Base-by-base conservation (phyloP, 176 grass and related monocot genomes). In the Carex pumila region DNA sequence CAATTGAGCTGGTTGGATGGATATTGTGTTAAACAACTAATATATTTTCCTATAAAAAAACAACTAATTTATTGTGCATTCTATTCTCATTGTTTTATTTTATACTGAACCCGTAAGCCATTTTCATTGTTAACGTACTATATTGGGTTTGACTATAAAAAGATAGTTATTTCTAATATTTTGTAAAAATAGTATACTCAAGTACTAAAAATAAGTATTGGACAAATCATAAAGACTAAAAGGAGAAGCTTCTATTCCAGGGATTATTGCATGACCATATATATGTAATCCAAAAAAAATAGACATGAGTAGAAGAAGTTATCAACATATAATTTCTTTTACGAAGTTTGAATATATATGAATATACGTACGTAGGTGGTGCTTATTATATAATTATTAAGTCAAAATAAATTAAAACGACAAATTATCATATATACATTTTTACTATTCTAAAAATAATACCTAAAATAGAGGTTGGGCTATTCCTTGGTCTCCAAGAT, bases 321-420 rank as follows among this genome's bases (percentile, higher is more conserved):
- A 39, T 5, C 37, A 39, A 39, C 72, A n/a, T n/a, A n/a, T 56
- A 76, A 55, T 39, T 39, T 39, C 5, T 39, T 55, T 54, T 7
- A 3, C 4, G 54, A 75, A 29, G n/a, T 75, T 55, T 73, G 63
- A 21, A 22, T 12, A 49, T 50, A 22, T 25, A 39, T 39, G 22
- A 75, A 53, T 31, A 75, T 25, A 75, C 54, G 21, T 75, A n/a
- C 54, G 21, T 75, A n/a, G 71, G 47, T 17, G n/a, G 22, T 29
- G 71, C 21, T 14, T 54, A 73, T 73, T 41, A 73, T 54, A 71
- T n/a, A 75, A 31, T 76, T 76, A 70, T 41, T 15, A 70, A 76
- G 72, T 55, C 72, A 76, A 76, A 55, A 76, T 7, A 71, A 43
- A n/a, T n/a, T n/a, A n/a, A 18, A 43, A 43, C 21, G 37, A 47